Base-by-base conservation (phyloP, 2,329 filamentous ascomycete species). In the Orbilia quercus region DNA sequence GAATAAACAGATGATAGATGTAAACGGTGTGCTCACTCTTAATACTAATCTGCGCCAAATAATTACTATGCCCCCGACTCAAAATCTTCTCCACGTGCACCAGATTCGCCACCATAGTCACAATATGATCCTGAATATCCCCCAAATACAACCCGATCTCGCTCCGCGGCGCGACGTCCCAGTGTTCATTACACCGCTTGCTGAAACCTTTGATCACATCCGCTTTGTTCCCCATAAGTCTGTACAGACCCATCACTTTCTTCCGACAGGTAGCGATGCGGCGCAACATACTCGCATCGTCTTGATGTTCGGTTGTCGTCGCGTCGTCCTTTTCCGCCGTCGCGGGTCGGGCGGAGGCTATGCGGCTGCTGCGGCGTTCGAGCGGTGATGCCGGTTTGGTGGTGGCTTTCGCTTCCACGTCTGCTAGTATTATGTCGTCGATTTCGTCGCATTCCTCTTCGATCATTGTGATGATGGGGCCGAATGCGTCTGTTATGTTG, bases 61-160 rank as follows among this genome's bases (percentile, higher is more conserved):
- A 98, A 81, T 98, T 99, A 83, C 90, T 91, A 83, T 99, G 95
- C 1, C 91, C 91, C 20, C 95, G 90, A 25, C 90, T 93, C 54
- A 99, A 86, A 86, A 99, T 97, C 85, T 98, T 98, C 81, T 99
- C 95, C 77, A 96, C 97, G 80, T 99, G 95, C 0, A 88, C 88
- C 77, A 99, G 82, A 81, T 96, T 99, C 77, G 91, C 95, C 86
- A 96, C 96, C 94, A 98, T 98, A 48, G 95, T 99, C 71, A 99
- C 92, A 59, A 99, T 94, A 85, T 99, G 95, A 82, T 99, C 95
- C 81, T 99, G 95, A 76, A 99, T 97, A 82, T 99, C 95, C 79
- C 92, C 92, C 36, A 99, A 86, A 80, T 99, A 99, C 78, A 99
- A 87, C 20, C 93, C 95, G 76, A 99, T 96, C 79, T 99, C 95